Percentiles rank a stretch among this genome's conserved stretches.
Conservation (phyloP, 192 early-diverging fungal genomes). For the Coemansia sp. region DNA sequence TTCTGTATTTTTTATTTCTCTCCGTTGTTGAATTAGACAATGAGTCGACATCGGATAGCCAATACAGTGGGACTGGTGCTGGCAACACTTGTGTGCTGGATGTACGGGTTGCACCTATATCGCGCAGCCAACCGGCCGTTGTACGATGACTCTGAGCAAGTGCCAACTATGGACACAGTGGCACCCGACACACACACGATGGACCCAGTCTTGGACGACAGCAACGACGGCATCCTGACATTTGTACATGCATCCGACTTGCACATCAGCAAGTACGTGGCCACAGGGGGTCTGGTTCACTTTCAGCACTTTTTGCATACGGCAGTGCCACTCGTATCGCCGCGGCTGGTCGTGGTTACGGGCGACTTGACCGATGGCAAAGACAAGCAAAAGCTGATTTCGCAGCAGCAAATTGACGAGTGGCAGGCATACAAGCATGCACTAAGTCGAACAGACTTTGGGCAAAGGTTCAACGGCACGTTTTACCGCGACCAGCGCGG, state of each 20-base stretch:
- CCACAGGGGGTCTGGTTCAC: conserved; percentile 68
- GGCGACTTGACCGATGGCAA: conserved; percentile 92
- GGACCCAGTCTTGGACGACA: conserved; percentile 45
- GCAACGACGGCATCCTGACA: conserved; percentile 63
- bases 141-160: neutral
- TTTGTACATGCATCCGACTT: conserved; percentile 83
- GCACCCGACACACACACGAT: neutral
- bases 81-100: conserved; percentile 42
- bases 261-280: conserved; percentile 75
- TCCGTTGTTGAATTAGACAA: conserved; percentile 1
- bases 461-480: conserved; percentile 52
- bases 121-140: conserved; percentile 35
- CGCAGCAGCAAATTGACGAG: conserved; percentile 78
- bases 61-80: conserved; percentile 23
- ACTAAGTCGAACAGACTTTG: conserved; percentile 57
- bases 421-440: conserved; percentile 72
- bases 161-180: neutral
- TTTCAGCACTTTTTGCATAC: conserved; percentile 73
- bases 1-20: conserved; percentile 11
- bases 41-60: conserved; percentile 17
- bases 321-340: conserved; percentile 74
- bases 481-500: conserved; percentile 89
- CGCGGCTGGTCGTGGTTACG: conserved; percentile 76
- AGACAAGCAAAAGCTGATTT: conserved; percentile 61
- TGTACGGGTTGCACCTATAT: conserved; percentile 44